Evolutionary conservation across 306 rosid genomes (phyloP).

Genomic region (Sophora flavescens): DNA sequence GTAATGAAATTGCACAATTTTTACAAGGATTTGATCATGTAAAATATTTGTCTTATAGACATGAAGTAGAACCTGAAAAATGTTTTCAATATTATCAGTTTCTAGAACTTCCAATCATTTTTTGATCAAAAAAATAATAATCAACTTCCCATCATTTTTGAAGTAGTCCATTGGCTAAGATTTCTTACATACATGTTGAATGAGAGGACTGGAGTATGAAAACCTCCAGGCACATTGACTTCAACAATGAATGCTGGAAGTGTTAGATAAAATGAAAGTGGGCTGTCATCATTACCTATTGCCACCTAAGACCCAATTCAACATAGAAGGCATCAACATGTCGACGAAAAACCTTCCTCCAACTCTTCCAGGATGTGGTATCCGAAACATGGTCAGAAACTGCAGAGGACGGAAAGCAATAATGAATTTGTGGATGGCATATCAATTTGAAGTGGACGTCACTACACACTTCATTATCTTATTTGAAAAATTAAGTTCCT

Average conservation of each 20-base stretch:
- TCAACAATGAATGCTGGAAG: slow-evolving; percentile 7
- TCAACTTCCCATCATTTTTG: slow-evolving; percentile 26
- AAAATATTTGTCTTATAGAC: neutral
- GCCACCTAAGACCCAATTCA: slow-evolving; percentile 93
- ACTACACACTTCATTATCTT: slow-evolving; percentile 12
- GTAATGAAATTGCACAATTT: neutral
- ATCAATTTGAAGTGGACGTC: slow-evolving; percentile 8
- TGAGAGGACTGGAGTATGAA: slow-evolving; percentile 1
- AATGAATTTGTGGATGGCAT: slow-evolving; percentile 8
- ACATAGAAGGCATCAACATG: slow-evolving; percentile 81
- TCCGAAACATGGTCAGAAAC: slow-evolving; percentile 81
- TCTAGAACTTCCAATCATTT: slow-evolving; percentile 31
- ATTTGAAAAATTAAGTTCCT: slow-evolving; percentile 33
- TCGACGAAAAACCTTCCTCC: slow-evolving; percentile 89
- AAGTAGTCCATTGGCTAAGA: slow-evolving; percentile 5
- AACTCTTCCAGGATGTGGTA: slow-evolving; percentile 92
- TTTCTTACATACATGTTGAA: slow-evolving; percentile 34
- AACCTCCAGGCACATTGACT: neutral
- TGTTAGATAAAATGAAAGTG: slow-evolving; percentile 18
- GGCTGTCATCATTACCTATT: slow-evolving; percentile 64
- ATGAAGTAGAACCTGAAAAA: slow-evolving; percentile 22
- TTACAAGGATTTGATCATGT: neutral
- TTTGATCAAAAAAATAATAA: too few relatives aligned
- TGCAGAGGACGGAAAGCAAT: slow-evolving; percentile 45
- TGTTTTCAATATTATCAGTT: neutral